These are phyloP conservation scores for Penicillium sp. DNA, from an alignment of 2,329 filamentous ascomycete species.

Conservation along the genomic window DNA sequence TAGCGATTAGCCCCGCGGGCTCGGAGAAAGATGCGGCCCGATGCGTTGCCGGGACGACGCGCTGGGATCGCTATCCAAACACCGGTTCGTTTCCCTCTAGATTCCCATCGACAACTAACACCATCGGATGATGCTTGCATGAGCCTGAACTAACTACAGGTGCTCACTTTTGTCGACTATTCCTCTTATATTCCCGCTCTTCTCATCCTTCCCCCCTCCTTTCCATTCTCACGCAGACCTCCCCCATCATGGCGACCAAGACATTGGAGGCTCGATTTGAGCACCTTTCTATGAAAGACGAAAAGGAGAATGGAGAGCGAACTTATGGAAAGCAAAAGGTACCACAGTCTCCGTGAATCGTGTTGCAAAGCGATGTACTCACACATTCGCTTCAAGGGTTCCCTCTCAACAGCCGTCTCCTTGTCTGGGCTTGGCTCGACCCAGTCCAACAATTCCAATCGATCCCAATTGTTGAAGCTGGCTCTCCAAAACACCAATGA, in stretches of 20 bases:
- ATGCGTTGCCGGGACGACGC: slow-evolving; percentile 22
- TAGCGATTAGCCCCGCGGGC: slow-evolving; percentile 29
- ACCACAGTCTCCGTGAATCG: slow-evolving; percentile 19
- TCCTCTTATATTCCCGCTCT: slow-evolving; percentile 1
- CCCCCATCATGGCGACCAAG: slow-evolving; percentile 61
- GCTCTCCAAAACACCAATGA: slow-evolving; percentile 72
- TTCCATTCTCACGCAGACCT: slow-evolving; percentile 5
- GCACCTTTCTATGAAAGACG: slow-evolving; percentile 81
- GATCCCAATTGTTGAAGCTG: slow-evolving; percentile 79
- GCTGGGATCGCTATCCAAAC: slow-evolving; percentile 14
- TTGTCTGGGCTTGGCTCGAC: slow-evolving; percentile 45
- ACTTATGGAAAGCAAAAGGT: slow-evolving; percentile 73
- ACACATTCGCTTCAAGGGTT: slow-evolving; percentile 35
- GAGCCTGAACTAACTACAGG: slow-evolving; percentile 2
- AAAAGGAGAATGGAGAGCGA: slow-evolving; percentile 61
- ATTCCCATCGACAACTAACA: slow-evolving; percentile 10
- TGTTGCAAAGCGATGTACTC: slow-evolving; percentile 8
- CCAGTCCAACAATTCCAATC: slow-evolving; percentile 48
- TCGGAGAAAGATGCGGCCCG: slow-evolving; percentile 32
- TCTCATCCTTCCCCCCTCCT: slow-evolving; percentile 1
- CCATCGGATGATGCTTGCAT: slow-evolving; percentile 10
- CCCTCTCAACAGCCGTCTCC: slow-evolving; percentile 44
- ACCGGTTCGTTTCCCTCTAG: slow-evolving; percentile 12
- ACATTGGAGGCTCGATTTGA: slow-evolving; percentile 82
- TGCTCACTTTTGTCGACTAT: not conserved